A percentile compares a stretch with the other conserved stretches of the same genome.
Evolutionary conservation across 805 yeast species (phyloP).

Genomic region (Candida maltosa): DNA sequence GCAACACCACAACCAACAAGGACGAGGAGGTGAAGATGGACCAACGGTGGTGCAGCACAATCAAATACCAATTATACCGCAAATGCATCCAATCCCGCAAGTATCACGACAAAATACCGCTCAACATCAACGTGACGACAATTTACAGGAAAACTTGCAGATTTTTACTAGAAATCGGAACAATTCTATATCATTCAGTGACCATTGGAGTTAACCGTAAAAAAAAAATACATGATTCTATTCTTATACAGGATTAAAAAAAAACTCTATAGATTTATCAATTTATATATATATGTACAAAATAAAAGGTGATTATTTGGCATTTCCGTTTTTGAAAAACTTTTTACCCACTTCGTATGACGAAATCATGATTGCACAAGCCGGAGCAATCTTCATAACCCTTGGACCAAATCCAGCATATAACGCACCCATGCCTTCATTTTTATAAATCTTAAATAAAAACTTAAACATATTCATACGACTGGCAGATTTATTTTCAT

Average conservation of each 20-base stretch:
- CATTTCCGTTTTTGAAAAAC: conserved; percentile 27
- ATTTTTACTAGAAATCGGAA: too few species aligned
- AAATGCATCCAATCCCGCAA: too few species aligned
- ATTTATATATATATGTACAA: not conserved
- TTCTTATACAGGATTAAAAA: not conserved
- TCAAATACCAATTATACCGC: too few species aligned
- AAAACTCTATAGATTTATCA: conserved; percentile 1
- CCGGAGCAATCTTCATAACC: conserved; percentile 87
- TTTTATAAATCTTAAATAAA: conserved; percentile 56
- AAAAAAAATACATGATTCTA: too few species aligned
- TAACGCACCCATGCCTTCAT: conserved; percentile 81
- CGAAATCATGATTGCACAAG: conserved; percentile 98
- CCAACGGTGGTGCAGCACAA: too few species aligned
- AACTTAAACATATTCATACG: conserved; percentile 58
- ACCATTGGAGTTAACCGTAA: conserved; percentile 6
- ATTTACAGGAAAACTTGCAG: too few species aligned
- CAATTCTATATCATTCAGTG: too few species aligned
- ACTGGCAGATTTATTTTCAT: conserved; percentile 11
- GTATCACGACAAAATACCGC: too few species aligned
- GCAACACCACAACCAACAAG: conserved; percentile 1
- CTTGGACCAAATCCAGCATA: conserved; percentile 87
- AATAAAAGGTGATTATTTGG: too few species aligned
- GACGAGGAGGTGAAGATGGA: too few species aligned
- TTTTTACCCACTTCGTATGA: conserved; percentile 87
- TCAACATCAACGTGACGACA: too few species aligned